Evolutionary conservation across 371 early-diverging fungal species (phyloP), one percentile per base, ranked within the genome.

Genomic region (Cokeromyces recurvatus): DNA sequence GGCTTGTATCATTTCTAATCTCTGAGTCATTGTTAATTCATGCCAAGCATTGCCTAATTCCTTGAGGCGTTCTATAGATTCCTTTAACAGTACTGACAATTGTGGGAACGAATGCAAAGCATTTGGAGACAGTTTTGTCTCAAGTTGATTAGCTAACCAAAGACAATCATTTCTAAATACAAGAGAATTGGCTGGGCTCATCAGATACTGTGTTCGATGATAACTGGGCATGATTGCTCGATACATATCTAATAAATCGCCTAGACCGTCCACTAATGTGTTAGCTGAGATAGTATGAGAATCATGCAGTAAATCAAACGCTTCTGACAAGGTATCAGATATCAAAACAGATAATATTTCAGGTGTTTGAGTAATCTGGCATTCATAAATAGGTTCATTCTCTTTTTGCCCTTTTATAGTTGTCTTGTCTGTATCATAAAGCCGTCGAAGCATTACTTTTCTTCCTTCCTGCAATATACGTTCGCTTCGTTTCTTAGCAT

Each of bases 121-220:
- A 16, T 40, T 35, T n/a, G 9, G 9, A 12, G 38, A 14, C 10
- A 32, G 22, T 21, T 19, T 20, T 7, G 40, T 29, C 2, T 48
- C 48, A 39, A 63, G 19, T 55, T 60, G 53, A 48, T 62, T 35
- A 58, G 86, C 77, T 8, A 86, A 57, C 62, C 79, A 87, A 55
- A 77, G 66, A 46, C 89, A 89, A 50, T 89, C 89, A 31, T 86
- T 89, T 40, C 79, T 64, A 46, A 86, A 85, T 10, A 85, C 59
- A 42, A 87, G 72, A 0, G 79, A 58, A 19, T 77, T 49, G 4
- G 82, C 77, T 14, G 85, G 81, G n/a, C 74, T 55, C 5, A 60
- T 43, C 7, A 68, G 34, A 23, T 68, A 60, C 7, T 56, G 58
- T 0, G 47, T 37, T 16, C 70, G 65, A 43, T 78, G 68, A 45